Evolutionary conservation across 2,329 filamentous ascomycete genomes (phyloP).

Genomic region (Pyrenophora tritici-repentis): DNA sequence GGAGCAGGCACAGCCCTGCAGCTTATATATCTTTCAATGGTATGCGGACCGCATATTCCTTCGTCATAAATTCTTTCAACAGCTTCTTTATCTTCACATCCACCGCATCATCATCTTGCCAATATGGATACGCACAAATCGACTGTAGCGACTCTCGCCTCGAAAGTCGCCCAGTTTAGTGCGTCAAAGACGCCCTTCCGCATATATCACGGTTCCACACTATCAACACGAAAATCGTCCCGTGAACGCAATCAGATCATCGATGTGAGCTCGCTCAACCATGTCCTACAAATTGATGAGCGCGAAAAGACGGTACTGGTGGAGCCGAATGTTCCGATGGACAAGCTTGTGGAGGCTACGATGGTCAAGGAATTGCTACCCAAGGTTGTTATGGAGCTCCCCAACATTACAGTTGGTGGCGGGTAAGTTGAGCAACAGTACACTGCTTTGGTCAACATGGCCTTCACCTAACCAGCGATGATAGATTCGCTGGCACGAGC

Average conservation of each 20-base stretch:
- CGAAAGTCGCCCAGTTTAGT: constrained; percentile 51
- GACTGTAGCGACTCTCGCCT: constrained; percentile 32
- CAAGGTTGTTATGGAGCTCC: constrained; percentile 73
- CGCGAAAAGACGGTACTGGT: constrained; percentile 56
- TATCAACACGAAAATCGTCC: constrained; percentile 55
- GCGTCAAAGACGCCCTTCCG: constrained; percentile 55
- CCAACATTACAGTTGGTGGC: constrained; percentile 70
- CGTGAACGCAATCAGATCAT: constrained; percentile 51
- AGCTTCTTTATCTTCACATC: constrained; percentile 4
- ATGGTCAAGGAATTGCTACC: constrained; percentile 62
- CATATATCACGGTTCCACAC: constrained; percentile 63
- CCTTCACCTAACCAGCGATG: constrained; percentile 1
- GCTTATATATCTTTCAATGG: constrained; percentile 23
- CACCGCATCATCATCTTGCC: not conserved
- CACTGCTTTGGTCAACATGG: no score
- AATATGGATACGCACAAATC: constrained; percentile 38
- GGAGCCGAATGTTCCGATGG: constrained; percentile 73
- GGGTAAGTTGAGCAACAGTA: constrained; percentile 43
- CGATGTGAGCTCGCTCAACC: constrained; percentile 56
- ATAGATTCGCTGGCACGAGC: constrained; percentile 64
- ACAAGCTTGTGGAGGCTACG: constrained; percentile 63
- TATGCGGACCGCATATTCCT: constrained; percentile 8
- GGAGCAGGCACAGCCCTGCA: constrained; percentile 33
- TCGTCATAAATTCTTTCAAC: constrained; percentile 1
- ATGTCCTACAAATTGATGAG: constrained; percentile 53